Base-by-base conservation (phyloP, 2,329 filamentous ascomycete genomes). In the Claviceps spartinae region DNA sequence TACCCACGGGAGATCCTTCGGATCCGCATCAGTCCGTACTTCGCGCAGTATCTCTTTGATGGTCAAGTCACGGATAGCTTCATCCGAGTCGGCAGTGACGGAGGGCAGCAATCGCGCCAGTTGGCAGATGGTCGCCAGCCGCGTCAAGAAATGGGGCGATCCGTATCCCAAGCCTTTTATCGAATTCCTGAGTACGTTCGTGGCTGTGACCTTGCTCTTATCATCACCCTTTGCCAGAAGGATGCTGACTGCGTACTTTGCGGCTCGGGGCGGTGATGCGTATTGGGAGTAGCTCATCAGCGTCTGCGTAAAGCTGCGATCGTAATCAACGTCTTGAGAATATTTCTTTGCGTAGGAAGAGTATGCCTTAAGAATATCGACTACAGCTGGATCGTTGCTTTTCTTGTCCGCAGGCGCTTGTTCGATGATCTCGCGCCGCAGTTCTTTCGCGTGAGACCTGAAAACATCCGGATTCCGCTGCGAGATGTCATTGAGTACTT, bases 201-300 rank as follows among this genome's bases (percentile, higher is more conserved):
- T 89, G 7, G 88, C 87, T 54, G 88, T 86, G 71, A 94, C 85
- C 62, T 90, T 69, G 58, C 76, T 85, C 65, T 88, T 93, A 49
- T 90, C 82, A 22, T 81, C 76, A 46, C 74, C 73, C 59, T 83
- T 83, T 38, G 86, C 83, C 67, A 95, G 81, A 51, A 98, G 75
- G 57, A 98, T 89, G 30, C 88, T 90, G 48, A 97, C 82, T 0
- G 93, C 93, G 69, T 97, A 89, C 67, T 98, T 98, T 22, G 91
- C 88, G 8, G 88, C 86, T 63, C 84, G 83, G 11, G 87, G 79
- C 2, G 90, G 91, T 24, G 78, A 78, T 22, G 91, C 91, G 61
- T 87, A 86, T 20, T 91, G 75, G 1, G 90, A 87, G 65, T 93
- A 97, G 59, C 80, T 84, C 55, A 85, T 81, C 65, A 98, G 77